Percentiles rank a stretch among this genome's conserved stretches.
These are phyloP conservation scores for Anthostomella pinea DNA, from an alignment of 2,329 filamentous ascomycete species.

Conservation along the genomic window DNA sequence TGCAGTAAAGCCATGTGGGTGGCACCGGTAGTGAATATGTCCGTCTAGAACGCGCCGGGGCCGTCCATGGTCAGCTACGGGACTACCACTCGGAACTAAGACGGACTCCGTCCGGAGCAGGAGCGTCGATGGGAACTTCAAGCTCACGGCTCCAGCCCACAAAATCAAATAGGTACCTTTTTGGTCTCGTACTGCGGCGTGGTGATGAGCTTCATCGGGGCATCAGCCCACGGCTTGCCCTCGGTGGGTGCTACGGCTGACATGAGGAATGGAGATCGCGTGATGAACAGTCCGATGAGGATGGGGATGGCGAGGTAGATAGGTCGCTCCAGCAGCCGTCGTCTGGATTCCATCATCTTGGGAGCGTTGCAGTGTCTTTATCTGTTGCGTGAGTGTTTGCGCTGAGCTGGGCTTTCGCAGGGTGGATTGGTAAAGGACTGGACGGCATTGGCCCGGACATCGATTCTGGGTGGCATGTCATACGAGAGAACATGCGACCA, in stretches of 20 bases:
- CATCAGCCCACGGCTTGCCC: slow-evolving; percentile 49
- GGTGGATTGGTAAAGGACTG: slow-evolving; percentile 7
- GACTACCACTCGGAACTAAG: neutral
- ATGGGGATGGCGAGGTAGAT: slow-evolving; percentile 34
- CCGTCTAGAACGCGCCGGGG: slow-evolving; percentile 38
- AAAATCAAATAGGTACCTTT: slow-evolving; percentile 42
- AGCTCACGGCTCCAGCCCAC: neutral
- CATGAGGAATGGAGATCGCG: slow-evolving; percentile 40
- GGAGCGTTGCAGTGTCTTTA: slow-evolving; percentile 5
- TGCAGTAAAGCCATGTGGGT: slow-evolving; percentile 62
- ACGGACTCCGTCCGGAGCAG: neutral
- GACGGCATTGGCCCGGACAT: slow-evolving; percentile 11
- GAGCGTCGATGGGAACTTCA: neutral
- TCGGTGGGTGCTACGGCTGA: slow-evolving; percentile 28
- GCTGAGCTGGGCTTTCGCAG: slow-evolving; percentile 4
- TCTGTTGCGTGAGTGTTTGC: neutral
- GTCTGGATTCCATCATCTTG: slow-evolving; percentile 17
- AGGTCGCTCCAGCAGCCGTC: slow-evolving; percentile 26
- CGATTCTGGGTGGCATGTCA: too few species aligned
- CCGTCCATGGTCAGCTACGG: neutral
- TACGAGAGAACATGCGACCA: too few species aligned
- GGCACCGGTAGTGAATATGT: slow-evolving; percentile 57
- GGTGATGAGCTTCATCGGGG: slow-evolving; percentile 50
- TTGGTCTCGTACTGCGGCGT: slow-evolving; percentile 53
- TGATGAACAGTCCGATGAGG: slow-evolving; percentile 35